Evolutionary conservation across 768 basidiomycete genomes (phyloP), one percentile per base, ranked within the genome.

Genomic region (Mycena venus): DNA sequence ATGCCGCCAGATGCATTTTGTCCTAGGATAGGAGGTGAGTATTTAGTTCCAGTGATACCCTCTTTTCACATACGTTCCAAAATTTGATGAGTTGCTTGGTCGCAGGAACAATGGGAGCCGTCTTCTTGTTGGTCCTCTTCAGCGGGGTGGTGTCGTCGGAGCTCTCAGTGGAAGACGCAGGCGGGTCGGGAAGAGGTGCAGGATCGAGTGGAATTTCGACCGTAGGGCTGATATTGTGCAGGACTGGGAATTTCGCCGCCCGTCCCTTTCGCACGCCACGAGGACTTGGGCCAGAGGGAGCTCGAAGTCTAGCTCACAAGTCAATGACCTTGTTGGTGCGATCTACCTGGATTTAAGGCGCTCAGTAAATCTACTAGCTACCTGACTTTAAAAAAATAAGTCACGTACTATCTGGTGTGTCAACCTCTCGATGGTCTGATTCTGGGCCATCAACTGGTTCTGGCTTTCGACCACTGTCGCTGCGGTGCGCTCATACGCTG

Each of bases 11-110:
- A 40, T 53, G 53, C 55, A 67, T 31, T n/a, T 23, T 2, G 11
- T 17, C 10, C 64, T 65, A 38, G n/a, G 34, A 9, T 38, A 15
- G 0, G 9, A 27, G 25, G 66, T 56, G 36, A 67, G 38, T 58
- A 32, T 9, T 9, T 25, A n/a, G 17, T 42, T 27, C 19, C 66
- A 42, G 27, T 10, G 27, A 31, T 17, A 38, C 5, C 5, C 25
- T 21, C 23, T n/a, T 4, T 69, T 60, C 23, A 69, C 68, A 5
- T 60, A 69, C 58, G n/a, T 69, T 59, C 29, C 56, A 69, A 31
- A 12, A 31, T 14, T 19, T 53, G 5, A 51, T 27, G 3, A 23
- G 29, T 5, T 42, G 9, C 29, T 44, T 31, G 27, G 19, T 23
- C 36, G 2, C 38, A 0, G 66, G 66, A 4, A 17, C 55, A 2